phyloP scores from a whole-genome alignment of 306 rosid genomes.

The Ormosia emarginata region DNA sequence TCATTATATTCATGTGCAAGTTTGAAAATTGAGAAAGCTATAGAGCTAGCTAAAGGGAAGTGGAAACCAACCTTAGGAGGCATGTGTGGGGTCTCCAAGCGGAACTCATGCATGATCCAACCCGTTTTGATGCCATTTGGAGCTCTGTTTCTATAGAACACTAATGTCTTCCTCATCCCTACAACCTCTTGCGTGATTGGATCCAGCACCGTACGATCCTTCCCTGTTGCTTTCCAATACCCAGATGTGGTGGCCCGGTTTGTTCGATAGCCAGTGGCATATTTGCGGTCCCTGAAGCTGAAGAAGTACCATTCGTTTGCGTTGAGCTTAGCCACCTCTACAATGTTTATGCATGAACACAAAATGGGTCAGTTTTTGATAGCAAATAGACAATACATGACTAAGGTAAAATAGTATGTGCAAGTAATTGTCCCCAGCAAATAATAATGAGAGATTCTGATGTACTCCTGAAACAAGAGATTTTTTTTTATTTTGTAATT shows the following conservation, averaged over 20 bases:
- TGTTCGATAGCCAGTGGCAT: conserved; percentile 85
- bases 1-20: neutral
- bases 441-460: neutral
- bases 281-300: conserved; percentile 89
- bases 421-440: neutral
- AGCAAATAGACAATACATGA: conserved; percentile 13
- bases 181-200: conserved; percentile 62
- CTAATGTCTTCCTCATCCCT: conserved; percentile 97
- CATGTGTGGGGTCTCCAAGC: conserved; percentile 93
- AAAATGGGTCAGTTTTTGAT: neutral
- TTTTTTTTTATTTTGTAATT: too few species aligned
- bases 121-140: conserved; percentile 95
- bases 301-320: conserved; percentile 95
- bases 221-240: conserved; percentile 98
- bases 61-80: conserved; percentile 78
- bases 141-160: conserved; percentile 87
- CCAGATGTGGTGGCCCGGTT: conserved; percentile 83
- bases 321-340: conserved; percentile 95
- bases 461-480: too few species aligned
- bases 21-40: neutral
- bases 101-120: conserved; percentile 99
- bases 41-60: neutral
- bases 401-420: neutral
- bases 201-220: conserved; percentile 79
- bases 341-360: neutral